Evolutionary conservation across 129 eudicot species (phyloP).

Genomic region (Escallonia rubra): DNA sequence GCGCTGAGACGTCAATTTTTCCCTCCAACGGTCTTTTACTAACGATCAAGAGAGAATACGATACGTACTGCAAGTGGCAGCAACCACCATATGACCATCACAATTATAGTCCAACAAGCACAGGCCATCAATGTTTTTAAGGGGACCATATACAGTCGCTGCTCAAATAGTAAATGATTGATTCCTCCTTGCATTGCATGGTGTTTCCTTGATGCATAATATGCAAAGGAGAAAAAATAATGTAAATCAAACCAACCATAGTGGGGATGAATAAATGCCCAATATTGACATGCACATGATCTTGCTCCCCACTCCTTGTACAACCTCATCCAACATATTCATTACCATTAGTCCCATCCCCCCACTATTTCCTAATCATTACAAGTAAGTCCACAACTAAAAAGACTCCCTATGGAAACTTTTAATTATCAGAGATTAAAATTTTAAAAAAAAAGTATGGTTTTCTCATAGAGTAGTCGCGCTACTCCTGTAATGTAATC

Average conservation of each 20-base stretch:
- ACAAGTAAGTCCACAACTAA: no score
- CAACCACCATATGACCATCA: not conserved
- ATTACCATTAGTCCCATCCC: not conserved
- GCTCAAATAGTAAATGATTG: not conserved
- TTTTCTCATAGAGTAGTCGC: no score
- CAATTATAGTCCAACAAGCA: not conserved
- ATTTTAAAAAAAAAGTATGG: no score
- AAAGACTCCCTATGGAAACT: no score
- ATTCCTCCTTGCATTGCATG: not conserved
- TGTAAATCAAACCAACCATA: constrained; percentile 17
- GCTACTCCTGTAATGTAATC: no score
- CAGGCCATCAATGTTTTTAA: constrained; percentile 8
- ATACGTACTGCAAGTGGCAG: not conserved
- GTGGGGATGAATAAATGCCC: constrained; percentile 35
- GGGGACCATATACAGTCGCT: constrained; percentile 5
- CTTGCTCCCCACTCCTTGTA: constrained; percentile 28
- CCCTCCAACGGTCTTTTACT: no score
- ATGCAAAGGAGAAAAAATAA: not conserved
- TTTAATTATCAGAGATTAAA: no score
- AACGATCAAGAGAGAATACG: no score
- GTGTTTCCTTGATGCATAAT: not conserved
- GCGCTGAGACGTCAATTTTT: no score
- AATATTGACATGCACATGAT: constrained; percentile 55
- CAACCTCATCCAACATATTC: not conserved
- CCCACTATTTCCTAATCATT: not conserved